Evolutionary conservation across 2,329 filamentous ascomycete species (phyloP).

Genomic region (Nemania diffusa): DNA sequence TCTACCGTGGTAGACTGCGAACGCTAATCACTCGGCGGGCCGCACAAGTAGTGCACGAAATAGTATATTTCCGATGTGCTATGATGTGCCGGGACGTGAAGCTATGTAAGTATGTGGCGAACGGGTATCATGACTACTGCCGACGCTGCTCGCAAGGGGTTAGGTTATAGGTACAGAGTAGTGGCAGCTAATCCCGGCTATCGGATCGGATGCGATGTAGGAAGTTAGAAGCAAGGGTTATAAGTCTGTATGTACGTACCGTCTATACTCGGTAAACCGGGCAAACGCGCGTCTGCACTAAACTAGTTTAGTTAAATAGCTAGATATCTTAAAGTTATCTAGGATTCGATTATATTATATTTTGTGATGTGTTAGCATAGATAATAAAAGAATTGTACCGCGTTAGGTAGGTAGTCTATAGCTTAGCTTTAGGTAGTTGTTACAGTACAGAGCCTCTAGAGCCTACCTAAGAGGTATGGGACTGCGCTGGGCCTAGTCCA

Average conservation of each 20-base stretch:
- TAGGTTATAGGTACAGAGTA: too few species aligned
- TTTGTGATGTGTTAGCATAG: too few species aligned
- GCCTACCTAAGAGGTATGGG: too few species aligned
- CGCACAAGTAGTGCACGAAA: background rate
- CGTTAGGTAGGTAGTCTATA: too few species aligned
- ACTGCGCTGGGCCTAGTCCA: too few species aligned
- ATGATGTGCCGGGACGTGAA: constrained; percentile 16
- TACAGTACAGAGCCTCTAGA: too few species aligned
- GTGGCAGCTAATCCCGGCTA: background rate
- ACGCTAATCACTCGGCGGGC: constrained; percentile 3
- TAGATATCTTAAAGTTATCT: too few species aligned
- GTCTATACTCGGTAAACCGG: background rate
- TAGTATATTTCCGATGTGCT: background rate
- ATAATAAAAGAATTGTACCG: too few species aligned
- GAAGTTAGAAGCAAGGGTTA: too few species aligned
- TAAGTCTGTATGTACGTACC: background rate
- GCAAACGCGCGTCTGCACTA: background rate
- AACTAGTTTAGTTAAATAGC: too few species aligned
- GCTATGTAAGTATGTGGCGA: background rate
- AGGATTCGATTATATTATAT: too few species aligned
- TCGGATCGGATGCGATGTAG: background rate
- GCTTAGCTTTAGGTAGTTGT: too few species aligned
- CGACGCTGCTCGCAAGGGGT: constrained; percentile 16
- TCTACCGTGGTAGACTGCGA: constrained; percentile 8
- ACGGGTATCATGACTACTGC: constrained; percentile 1